Percentiles rank a stretch among this genome's conserved stretches.
phyloP scores from a whole-genome alignment of 345 rosid genomes.

The Gossypium raimondii region DNA sequence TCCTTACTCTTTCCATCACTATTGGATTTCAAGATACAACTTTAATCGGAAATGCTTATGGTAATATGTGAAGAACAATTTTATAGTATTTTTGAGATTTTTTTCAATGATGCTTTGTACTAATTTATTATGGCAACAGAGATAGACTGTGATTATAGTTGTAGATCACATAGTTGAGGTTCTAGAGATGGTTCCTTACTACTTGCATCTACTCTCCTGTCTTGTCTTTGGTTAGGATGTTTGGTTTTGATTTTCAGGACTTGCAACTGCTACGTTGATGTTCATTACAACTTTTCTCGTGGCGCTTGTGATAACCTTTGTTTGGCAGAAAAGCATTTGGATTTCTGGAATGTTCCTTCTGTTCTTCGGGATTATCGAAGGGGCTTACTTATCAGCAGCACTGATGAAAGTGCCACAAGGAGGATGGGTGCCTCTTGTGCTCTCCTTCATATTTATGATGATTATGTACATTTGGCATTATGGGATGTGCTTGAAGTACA shows the following conservation, averaged over 20 bases:
- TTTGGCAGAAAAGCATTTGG: conserved; percentile 60
- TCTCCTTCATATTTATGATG: conserved; percentile 57
- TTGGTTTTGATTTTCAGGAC: conserved; percentile 47
- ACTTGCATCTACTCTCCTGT: not conserved
- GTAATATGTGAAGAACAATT: conserved; percentile 29
- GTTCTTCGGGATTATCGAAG: conserved; percentile 68
- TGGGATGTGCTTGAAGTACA: conserved; percentile 82
- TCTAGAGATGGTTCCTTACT: conserved; percentile 3
- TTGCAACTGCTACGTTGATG: conserved; percentile 80
- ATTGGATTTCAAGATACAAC: conserved; percentile 73
- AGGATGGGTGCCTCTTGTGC: conserved; percentile 86
- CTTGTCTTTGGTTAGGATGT: conserved; percentile 3
- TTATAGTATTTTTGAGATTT: not conserved
- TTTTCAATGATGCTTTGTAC: not conserved
- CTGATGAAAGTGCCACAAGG: conserved; percentile 72
- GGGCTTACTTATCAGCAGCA: conserved; percentile 80
- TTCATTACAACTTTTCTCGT: conserved; percentile 80
- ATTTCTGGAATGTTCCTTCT: conserved; percentile 56
- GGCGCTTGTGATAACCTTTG: conserved; percentile 74
- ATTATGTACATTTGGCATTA: conserved; percentile 92
- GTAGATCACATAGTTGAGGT: not conserved
- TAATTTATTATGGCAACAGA: not conserved
- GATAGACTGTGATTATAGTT: not conserved
- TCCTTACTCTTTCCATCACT: conserved; percentile 73
- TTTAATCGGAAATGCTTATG: conserved; percentile 87